Conservation (phyloP, 768 basidiomycete genomes). For the Rhodocollybia butyracea region DNA sequence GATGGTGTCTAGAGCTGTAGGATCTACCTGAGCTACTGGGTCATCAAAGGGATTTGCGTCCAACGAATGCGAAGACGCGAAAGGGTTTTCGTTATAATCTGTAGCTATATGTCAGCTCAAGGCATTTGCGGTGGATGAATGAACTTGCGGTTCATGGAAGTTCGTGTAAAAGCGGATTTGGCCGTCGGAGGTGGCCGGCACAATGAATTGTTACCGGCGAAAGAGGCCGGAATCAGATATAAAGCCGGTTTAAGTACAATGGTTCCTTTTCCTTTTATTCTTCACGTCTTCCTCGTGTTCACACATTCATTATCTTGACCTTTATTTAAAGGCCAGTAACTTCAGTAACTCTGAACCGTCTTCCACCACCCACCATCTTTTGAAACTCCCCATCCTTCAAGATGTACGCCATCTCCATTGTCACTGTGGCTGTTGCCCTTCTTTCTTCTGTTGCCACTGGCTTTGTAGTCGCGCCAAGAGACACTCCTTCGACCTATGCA, state of each 20-base stretch:
- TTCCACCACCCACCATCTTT: slow-evolving; percentile 22
- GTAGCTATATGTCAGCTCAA: slow-evolving; percentile 14
- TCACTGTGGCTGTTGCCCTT: slow-evolving; percentile 43
- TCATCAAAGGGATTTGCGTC: slow-evolving; percentile 92
- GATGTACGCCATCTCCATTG: slow-evolving; percentile 40
- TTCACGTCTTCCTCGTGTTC: slow-evolving; percentile 3
- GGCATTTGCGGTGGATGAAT: not conserved
- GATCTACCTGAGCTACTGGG: slow-evolving; percentile 46
- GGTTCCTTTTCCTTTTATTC: not conserved
- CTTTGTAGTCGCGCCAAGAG: slow-evolving; percentile 35
- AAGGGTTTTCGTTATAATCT: slow-evolving; percentile 66
- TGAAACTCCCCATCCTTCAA: slow-evolving; percentile 15
- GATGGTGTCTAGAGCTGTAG: slow-evolving; percentile 58
- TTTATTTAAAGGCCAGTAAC: slow-evolving; percentile 23
- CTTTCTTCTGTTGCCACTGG: slow-evolving; percentile 27
- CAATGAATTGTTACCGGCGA: too few relatives aligned
- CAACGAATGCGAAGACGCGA: slow-evolving; percentile 80
- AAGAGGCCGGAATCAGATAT: too few relatives aligned
- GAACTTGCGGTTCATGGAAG: slow-evolving; percentile 10
- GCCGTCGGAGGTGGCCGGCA: too few relatives aligned
- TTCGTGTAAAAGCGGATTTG: slow-evolving; percentile 6
- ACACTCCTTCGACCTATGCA: slow-evolving; percentile 34
- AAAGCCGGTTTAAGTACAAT: too few relatives aligned
- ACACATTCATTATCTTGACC: slow-evolving; percentile 20
- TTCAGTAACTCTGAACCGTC: slow-evolving; percentile 18